Base-by-base conservation (phyloP, 352 stramenopile genomes). In the Globisporangium radiosum region DNA sequence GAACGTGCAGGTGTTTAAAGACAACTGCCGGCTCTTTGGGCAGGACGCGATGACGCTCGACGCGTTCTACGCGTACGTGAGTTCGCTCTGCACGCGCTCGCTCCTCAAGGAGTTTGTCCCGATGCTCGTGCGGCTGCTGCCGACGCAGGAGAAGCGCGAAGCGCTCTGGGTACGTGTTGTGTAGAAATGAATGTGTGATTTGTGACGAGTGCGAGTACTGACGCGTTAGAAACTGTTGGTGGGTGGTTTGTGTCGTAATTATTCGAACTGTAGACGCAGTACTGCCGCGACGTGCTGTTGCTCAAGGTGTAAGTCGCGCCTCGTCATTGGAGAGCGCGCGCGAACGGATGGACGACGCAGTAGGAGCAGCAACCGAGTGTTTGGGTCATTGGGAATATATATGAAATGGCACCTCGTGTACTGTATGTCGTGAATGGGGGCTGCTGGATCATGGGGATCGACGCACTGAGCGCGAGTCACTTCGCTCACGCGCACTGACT, bases 21-120 rank as follows among this genome's bases (percentile, higher is more conserved):
- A 94, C 67, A 94, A 94, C 69, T 94, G 85, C 64, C 83, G 85
- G 37, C 78, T 89, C 25, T 94, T 94, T 50, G 85, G 85, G 2
- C 85, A 94, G 45, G 85, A 94, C 40, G 64, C 76, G n/a, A 88
- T 94, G 81, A 88, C 85, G 39, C 63, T 94, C 47, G 85, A 92
- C 42, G 82, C 79, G 14, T 94, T 75, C 68, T 91, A 90, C 48
- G 85, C 74, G 44, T 94, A 94, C 48, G 56, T 93, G 51, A 81
- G 76, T 37, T 94, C 85, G 25, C 88, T 94, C 56, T 92, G 83
- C 67, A 88, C 85, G 49, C 72, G 76, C 47, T 17, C 65, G 38
- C 65, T 89, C 49, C 69, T 93, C 47, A 85, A 90, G 57, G 83
- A 94, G 60, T 78, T 94, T 39, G 66, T 92, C 47, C 85, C 85